phyloP scores from a whole-genome alignment of 768 basidiomycete genomes.

The Psilocybe cubensis region DNA sequence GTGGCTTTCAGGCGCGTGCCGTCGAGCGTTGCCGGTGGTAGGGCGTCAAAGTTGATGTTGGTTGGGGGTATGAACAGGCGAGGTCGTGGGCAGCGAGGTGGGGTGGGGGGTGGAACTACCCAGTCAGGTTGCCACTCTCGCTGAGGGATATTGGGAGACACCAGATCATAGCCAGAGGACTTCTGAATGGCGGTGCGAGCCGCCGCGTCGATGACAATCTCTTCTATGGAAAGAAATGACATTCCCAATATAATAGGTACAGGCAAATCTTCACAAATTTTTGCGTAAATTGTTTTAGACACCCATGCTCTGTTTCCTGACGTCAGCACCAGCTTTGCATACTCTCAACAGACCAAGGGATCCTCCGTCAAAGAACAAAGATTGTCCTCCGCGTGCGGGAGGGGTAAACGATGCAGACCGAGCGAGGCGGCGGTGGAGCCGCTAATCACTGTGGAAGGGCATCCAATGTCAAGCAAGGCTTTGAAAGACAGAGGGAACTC shows the following conservation, averaged over 20 bases:
- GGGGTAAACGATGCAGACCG: slow-evolving; percentile 15
- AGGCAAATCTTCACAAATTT: slow-evolving; percentile 20
- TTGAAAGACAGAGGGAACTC: background rate
- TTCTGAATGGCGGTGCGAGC: too few relatives aligned
- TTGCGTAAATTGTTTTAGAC: slow-evolving; percentile 17
- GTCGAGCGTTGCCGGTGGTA: too few relatives aligned
- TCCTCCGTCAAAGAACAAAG: slow-evolving; percentile 15
- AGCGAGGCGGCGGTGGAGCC: slow-evolving; percentile 11
- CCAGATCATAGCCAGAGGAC: too few relatives aligned
- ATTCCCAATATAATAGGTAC: slow-evolving; percentile 29
- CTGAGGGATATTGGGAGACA: too few relatives aligned
- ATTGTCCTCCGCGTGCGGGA: slow-evolving; percentile 22
- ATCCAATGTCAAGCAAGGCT: slow-evolving; percentile 22
- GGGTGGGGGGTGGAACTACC: too few relatives aligned
- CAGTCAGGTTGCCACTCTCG: too few relatives aligned
- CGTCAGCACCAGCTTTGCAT: slow-evolving; percentile 20
- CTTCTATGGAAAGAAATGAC: background rate
- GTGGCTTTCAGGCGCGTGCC: too few relatives aligned
- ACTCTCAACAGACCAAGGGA: slow-evolving; percentile 19
- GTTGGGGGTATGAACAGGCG: too few relatives aligned
- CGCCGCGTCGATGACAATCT: background rate
- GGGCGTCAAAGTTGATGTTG: too few relatives aligned
- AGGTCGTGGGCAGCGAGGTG: too few relatives aligned
- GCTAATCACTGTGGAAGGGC: slow-evolving; percentile 26
- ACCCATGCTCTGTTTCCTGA: slow-evolving; percentile 20